phyloP scores from a whole-genome alignment of 2,329 filamentous ascomycete genomes.

The Didymella arachidicola region DNA sequence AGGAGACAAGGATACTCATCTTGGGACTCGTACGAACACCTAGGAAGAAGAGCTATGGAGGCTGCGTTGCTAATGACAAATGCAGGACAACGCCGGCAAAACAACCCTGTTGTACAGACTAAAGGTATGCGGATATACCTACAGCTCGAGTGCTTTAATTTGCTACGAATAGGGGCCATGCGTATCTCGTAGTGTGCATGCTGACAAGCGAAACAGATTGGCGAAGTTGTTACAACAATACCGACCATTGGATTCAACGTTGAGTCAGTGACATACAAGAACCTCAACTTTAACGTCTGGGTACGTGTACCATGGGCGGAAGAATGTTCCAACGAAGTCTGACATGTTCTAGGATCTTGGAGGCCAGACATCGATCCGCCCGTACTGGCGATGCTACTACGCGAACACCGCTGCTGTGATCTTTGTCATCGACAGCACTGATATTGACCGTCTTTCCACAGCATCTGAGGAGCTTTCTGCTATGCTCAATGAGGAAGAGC shows the following conservation, averaged over 20 bases:
- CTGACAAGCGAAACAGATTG: slow-evolving; percentile 70
- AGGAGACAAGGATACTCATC: slow-evolving; percentile 97
- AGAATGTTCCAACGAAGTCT: not conserved
- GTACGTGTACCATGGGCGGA: slow-evolving; percentile 58
- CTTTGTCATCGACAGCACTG: slow-evolving; percentile 97
- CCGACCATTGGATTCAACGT: slow-evolving; percentile 99
- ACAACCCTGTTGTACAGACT: slow-evolving; percentile 95
- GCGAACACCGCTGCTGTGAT: slow-evolving; percentile 98
- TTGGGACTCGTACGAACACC: slow-evolving; percentile 77
- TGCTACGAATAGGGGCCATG: not conserved
- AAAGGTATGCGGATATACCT: slow-evolving; percentile 67
- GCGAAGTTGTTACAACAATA: slow-evolving; percentile 98
- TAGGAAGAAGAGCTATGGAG: not conserved
- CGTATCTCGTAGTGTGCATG: not conserved
- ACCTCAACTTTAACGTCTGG: slow-evolving; percentile 99
- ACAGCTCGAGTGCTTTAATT: not conserved
- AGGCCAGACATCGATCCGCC: slow-evolving; percentile 97
- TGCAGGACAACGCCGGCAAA: slow-evolving; percentile 95
- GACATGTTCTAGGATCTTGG: slow-evolving; percentile 75
- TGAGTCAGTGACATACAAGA: slow-evolving; percentile 97
- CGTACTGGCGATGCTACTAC: slow-evolving; percentile 99
- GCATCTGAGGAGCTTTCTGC: slow-evolving; percentile 90
- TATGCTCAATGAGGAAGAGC: slow-evolving; percentile 97
- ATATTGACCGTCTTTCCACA: slow-evolving; percentile 92
- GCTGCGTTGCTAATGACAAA: slow-evolving; percentile 37